phyloP scores from a whole-genome alignment of 495 filamentous ascomycete genomes.

The Glarea lozoyensis region DNA sequence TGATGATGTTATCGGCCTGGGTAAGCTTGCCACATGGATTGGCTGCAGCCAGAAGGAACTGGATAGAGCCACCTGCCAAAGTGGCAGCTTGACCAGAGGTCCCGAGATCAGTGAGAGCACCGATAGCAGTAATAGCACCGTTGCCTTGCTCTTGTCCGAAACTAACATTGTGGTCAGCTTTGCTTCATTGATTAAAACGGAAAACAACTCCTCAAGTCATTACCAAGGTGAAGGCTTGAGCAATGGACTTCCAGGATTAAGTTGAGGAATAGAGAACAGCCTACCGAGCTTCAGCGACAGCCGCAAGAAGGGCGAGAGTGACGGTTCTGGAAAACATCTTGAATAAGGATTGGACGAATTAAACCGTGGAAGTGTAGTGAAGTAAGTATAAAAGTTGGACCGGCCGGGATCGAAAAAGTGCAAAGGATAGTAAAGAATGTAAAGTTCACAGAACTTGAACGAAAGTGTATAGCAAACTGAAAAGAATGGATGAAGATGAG shows the following conservation, averaged over 20 bases:
- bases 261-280: no score
- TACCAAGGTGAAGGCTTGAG: no score
- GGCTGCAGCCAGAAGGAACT: constrained; percentile 17
- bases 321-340: constrained; percentile 15
- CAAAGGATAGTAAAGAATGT: constrained; percentile 12
- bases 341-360: neutral
- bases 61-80: constrained; percentile 13
- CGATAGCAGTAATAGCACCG: constrained; percentile 15
- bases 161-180: no score
- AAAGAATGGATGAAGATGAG: constrained; percentile 13
- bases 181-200: no score
- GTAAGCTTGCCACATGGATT: constrained; percentile 36
- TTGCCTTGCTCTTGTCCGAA: constrained; percentile 19
- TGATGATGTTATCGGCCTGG: constrained; percentile 48
- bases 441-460: constrained; percentile 19
- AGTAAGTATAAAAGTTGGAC: constrained; percentile 9
- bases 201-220: neutral
- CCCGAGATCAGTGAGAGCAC: constrained; percentile 8
- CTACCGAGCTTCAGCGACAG: constrained; percentile 17
- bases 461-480: constrained; percentile 11
- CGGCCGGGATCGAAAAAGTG: constrained; percentile 7
- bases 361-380: constrained; percentile 6
- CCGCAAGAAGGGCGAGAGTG: constrained; percentile 13
- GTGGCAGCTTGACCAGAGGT: constrained; percentile 14
- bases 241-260: no score